Evolutionary conservation across 164 flowering plant species (phyloP), one percentile per base, ranked within the genome.

Genomic region (Echeveria elegans): DNA sequence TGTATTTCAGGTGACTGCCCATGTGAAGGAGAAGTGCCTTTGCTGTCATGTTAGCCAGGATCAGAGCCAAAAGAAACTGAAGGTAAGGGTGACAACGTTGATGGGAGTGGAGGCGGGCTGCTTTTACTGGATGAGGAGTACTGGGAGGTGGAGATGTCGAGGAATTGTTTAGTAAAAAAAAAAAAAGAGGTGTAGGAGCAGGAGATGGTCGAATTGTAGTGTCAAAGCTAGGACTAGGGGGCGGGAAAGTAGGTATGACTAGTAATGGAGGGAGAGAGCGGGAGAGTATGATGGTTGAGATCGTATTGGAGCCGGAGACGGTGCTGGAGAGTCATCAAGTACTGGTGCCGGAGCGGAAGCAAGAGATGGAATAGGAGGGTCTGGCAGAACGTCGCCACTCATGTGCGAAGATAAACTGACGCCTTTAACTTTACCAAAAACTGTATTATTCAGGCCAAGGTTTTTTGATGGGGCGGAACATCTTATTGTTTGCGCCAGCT

Each of bases 361-460:
- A 14, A 85, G 86, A 68, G 79, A 68, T 66, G 84, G 81, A 41
- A 74, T 68, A 0, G 84, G 82, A 31, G 82, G 47, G 30, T 63
- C 18, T 23, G 75, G 58, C 69, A 66, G 65, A 59, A 83, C 75
- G 0, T 87, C 77, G 50, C 72, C 75, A 53, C 80, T 72, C 24
- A 87, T 77, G 65, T 75, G 78, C 59, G 90, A 79, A 32, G 96
- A 87, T 68, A 89, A 72, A 41, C 76, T 77, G 28, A 89, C 61
- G 66, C 82, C 75, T 66, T 86, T 89, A n/a, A 87, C 92, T 72
- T 77, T 80, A 58, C 96, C 96, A 73, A 89, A 89, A 21, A 84
- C 81, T 23, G 86, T 47, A 69, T 86, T 78, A 73, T 89, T 77
- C 61, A 89, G 87, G 50, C 96, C 96, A 66, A 89, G 90, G 78